Base-by-base conservation (phyloP, 2,329 filamentous ascomycete species). In the Ophiognomonia clavigignenti-juglandacearum region DNA sequence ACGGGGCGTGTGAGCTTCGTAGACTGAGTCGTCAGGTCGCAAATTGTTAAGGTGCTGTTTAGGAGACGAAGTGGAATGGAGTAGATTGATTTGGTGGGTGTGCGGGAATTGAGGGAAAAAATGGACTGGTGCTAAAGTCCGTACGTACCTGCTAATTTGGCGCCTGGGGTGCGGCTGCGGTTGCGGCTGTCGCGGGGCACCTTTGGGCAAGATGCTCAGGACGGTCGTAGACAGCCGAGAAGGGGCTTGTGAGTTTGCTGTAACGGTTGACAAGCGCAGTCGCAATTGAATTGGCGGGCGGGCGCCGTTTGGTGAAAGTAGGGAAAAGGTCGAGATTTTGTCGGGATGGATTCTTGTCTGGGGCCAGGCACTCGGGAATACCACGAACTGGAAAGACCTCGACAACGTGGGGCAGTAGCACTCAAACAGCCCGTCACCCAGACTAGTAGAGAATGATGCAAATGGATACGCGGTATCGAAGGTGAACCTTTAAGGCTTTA, bases 1-100 rank as follows among this genome's bases (percentile, higher is more conserved):
- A 18, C 10, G 9, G 27, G 32, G 13, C 18, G 29, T 37, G 48
- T 50, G 43, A 50, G 48, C 48, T 29, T 32, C 35, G 39, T 20
- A 37, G 20, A 43, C 22, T 14, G 10, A 31, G n/a, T 35, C 22
- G 26, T 10, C 16, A 20, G 26, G 6, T 14, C 32, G 26, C 18
- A 27, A 6, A 31, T 31, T 22, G 18, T 31, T 18, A 31, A 31
- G 29, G 16, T 36, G 34, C 22, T 38, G 27, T 34, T 26, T 20
- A 42, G 27, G 23, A 5, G 16, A 19, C 32, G 18, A 11, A 24
- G 46, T 43, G 37, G 14, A 24, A 16, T 34, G 31, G n/a, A n/a
- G n/a, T n/a, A n/a, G n/a, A n/a, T n/a, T 34, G 16, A n/a, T 34
- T 16, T n/a, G 29, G 29, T 34, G 16, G 10, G 6, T 6, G 24